phyloP scores from a whole-genome alignment of 2,329 filamentous ascomycete species.

The Chlorencoelia australis region DNA sequence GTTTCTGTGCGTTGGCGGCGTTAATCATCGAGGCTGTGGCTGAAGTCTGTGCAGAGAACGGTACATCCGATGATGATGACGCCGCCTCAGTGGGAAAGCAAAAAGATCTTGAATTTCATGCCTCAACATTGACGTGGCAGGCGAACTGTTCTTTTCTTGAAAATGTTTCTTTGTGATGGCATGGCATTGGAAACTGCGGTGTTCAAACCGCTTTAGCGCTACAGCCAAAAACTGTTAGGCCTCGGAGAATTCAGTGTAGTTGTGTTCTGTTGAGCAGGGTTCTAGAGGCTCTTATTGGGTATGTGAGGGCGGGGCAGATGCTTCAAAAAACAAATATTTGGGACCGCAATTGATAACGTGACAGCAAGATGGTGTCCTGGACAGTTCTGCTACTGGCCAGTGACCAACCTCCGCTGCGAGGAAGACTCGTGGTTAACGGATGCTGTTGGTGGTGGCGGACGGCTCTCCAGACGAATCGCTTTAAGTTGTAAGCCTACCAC shows the following conservation, averaged over 20 bases:
- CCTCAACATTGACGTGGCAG: conserved; percentile 14
- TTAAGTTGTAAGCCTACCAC: conserved; percentile 14
- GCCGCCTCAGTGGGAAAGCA: conserved; percentile 1
- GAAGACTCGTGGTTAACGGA: no score
- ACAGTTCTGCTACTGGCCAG: no score
- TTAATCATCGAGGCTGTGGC: conserved; percentile 19
- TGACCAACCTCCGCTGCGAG: no score
- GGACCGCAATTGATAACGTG: conserved; percentile 22
- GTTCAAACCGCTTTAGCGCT: conserved; percentile 1
- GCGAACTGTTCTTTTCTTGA: conserved; percentile 6
- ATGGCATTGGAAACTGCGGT: no score
- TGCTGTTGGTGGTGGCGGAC: no score
- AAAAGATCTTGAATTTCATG: not conserved
- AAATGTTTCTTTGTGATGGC: conserved; percentile 4
- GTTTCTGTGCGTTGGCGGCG: conserved; percentile 21
- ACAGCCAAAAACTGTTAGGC: not conserved
- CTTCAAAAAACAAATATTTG: conserved; percentile 13
- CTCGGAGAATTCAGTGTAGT: not conserved
- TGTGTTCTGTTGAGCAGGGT: conserved; percentile 13
- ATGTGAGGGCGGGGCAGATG: conserved; percentile 7
- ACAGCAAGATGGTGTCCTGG: conserved; percentile 20
- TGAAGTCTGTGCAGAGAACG: conserved; percentile 14
- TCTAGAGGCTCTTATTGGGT: conserved; percentile 20
- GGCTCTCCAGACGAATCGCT: no score
- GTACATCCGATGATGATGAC: conserved; percentile 5